Base-by-base conservation (phyloP, 441 rosid genomes). In the Monsonia emarginata region DNA sequence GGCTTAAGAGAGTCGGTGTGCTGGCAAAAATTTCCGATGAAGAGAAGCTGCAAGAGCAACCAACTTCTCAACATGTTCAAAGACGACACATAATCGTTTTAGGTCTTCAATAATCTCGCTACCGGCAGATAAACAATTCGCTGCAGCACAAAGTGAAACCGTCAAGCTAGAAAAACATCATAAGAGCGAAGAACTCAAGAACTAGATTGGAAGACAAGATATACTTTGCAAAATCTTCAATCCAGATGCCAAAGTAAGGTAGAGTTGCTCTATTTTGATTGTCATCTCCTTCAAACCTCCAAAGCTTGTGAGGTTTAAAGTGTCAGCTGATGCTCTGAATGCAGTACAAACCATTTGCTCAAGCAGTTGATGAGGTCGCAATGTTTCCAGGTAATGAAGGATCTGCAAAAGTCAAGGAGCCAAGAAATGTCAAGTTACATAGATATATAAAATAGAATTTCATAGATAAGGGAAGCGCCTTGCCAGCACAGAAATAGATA, bases 321-420 rank as follows among this genome's bases (percentile, higher is more conserved):
- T 88, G 80, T 88, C 96, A n/a, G 93, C 95, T 74, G 99, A 85
- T 67, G 96, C 98, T 79, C 90, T 85, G 76, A 95, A 95, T 70
- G 97, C 89, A 58, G 99, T 84, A 60, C 95, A 95, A 72, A 91
- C 86, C 95, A 95, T 91, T 75, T 95, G 99, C 74, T 88, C 98
- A 42, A 95, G 90, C 78, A 95, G 82, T 81, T 95, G 96, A 76
- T 91, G 82, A 0, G 99, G 98, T 69, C 65, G 89, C 74, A 91
- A 73, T 3, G 96, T 95, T 82, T 95, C 99, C 77, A 95, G 80
- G 81, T 89, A 95, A 76, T 91, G 98, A 73, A 95, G 85, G 72
- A 91, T 75, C 99, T 91, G 77, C 21, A 27, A 54, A 74, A 63
- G 69, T 72, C 44, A 67, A 68, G 75, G 31, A 24, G 28, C 14